Evolutionary conservation across 139 green algal species (phyloP).

Genomic region (Volvox reticuliferus): DNA sequence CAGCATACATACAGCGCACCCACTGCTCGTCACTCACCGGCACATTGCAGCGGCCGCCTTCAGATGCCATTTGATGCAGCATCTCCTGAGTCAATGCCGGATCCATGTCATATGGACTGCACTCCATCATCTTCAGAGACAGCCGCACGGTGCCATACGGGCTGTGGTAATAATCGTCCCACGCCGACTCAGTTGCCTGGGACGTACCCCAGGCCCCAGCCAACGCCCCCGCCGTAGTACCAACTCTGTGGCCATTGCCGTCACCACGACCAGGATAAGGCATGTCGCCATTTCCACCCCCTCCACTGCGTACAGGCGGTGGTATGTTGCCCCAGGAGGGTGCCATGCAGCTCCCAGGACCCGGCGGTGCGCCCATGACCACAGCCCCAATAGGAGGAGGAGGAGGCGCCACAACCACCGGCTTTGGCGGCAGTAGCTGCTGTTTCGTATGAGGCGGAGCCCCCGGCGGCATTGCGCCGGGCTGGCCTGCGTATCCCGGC

Average conservation of each 20-base stretch:
- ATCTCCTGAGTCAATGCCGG: neutral
- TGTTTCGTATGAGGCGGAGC: neutral
- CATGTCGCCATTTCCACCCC: neutral
- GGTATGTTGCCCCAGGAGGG: slow-evolving; percentile 2
- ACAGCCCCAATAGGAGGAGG: neutral
- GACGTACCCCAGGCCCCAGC: neutral
- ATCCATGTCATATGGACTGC: slow-evolving; percentile 8
- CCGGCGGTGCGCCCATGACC: neutral
- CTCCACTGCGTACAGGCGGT: neutral
- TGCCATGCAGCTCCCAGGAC: neutral
- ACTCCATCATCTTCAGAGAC: slow-evolving; percentile 21
- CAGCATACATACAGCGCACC: neutral
- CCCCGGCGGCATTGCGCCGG: neutral
- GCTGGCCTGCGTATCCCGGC: too few relatives aligned
- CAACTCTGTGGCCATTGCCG: neutral
- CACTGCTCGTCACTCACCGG: neutral
- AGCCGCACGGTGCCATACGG: slow-evolving; percentile 11
- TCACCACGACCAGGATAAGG: neutral
- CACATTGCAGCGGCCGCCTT: neutral
- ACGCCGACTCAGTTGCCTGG: neutral
- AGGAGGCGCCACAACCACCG: neutral
- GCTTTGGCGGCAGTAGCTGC: neutral
- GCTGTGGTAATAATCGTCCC: neutral
- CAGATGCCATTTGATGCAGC: neutral
- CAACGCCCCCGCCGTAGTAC: neutral